Evolutionary conservation across 768 basidiomycete genomes (phyloP).

Genomic region (Trametes elegans): DNA sequence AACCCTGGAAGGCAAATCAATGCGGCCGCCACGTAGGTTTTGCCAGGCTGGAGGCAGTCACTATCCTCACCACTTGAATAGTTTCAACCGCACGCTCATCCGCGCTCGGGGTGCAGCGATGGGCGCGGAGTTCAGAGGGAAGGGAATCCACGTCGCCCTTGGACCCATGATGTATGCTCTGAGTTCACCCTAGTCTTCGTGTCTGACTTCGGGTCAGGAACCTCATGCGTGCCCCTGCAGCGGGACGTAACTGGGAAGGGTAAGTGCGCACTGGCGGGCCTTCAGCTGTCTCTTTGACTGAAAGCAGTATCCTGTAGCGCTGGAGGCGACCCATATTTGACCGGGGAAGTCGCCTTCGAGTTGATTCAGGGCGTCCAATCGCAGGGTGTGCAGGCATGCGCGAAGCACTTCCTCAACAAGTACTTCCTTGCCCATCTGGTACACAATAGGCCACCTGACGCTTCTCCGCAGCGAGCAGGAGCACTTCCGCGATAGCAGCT

Average conservation of each 20-base stretch:
- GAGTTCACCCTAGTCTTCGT: neutral
- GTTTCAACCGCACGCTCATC: slow-evolving; percentile 77
- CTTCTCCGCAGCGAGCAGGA: slow-evolving; percentile 50
- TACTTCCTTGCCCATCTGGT: neutral
- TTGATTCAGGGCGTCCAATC: slow-evolving; percentile 82
- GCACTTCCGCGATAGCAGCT: slow-evolving; percentile 48
- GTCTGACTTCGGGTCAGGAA: slow-evolving; percentile 8
- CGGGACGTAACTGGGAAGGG: slow-evolving; percentile 87
- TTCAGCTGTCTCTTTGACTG: too few relatives aligned
- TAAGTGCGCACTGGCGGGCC: too few relatives aligned
- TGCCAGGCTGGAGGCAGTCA: neutral
- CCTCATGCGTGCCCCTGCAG: slow-evolving; percentile 38
- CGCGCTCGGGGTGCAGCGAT: slow-evolving; percentile 73
- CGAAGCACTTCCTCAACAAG: slow-evolving; percentile 67
- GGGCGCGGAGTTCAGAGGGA: slow-evolving; percentile 83
- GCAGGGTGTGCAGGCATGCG: slow-evolving; percentile 81
- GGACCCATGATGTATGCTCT: slow-evolving; percentile 73
- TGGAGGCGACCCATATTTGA: slow-evolving; percentile 76
- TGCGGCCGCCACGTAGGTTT: slow-evolving; percentile 70
- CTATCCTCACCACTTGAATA: slow-evolving; percentile 21
- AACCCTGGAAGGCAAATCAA: slow-evolving; percentile 35
- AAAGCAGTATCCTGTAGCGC: slow-evolving; percentile 6
- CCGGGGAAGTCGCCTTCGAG: slow-evolving; percentile 73
- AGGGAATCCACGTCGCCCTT: slow-evolving; percentile 80
- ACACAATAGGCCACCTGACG: neutral